These are phyloP conservation scores for Thymus mandschuricus DNA, from an alignment of 257 asterid species.

Conservation along the genomic window DNA sequence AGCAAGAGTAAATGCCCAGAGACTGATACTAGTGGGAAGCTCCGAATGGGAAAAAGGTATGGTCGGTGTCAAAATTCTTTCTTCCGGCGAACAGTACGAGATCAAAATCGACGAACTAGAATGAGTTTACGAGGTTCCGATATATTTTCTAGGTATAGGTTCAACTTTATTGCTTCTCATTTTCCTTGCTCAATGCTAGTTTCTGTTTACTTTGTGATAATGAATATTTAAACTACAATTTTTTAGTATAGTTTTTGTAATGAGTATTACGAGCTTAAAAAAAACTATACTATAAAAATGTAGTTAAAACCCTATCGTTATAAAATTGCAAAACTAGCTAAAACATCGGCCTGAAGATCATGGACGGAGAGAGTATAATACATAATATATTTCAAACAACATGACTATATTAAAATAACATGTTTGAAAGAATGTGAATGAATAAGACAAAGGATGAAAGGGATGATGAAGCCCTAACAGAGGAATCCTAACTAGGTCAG, in stretches of 20 bases:
- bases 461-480: background rate
- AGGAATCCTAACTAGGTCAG: background rate
- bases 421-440: background rate
- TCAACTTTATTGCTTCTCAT: background rate
- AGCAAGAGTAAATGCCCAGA: slow-evolving; percentile 71
- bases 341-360: no score
- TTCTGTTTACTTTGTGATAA: slow-evolving; percentile 5
- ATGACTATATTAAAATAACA: background rate
- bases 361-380: background rate
- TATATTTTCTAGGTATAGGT: no score
- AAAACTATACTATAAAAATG: no score
- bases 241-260: background rate
- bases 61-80: slow-evolving; percentile 81
- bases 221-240: background rate
- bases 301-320: no score
- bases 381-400: no score
- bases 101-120: slow-evolving; percentile 68
- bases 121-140: slow-evolving; percentile 23
- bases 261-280: background rate
- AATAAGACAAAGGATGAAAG: no score
- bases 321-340: no score
- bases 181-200: slow-evolving; percentile 3
- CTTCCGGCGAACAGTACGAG: slow-evolving; percentile 82
- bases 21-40: slow-evolving; percentile 80
- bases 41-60: slow-evolving; percentile 90